Conservation (phyloP, 2,329 filamentous ascomycete species). For the Colletotrichum melonis region DNA sequence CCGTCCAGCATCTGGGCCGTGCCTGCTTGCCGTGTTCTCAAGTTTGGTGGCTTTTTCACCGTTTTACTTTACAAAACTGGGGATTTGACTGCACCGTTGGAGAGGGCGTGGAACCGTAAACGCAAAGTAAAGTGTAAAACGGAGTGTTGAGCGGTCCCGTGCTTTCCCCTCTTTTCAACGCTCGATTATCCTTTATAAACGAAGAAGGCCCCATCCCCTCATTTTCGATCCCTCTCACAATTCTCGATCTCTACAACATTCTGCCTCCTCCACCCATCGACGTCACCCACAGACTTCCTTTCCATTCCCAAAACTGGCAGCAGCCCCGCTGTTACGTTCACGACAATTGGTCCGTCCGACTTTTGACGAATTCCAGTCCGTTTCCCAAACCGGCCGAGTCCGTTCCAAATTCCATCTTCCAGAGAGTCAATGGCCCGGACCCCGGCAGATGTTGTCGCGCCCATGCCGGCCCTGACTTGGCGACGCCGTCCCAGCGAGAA, state of each 20-base stretch:
- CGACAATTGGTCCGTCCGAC: neutral
- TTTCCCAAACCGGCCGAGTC: neutral
- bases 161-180: neutral
- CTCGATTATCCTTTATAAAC: neutral
- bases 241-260: slow-evolving; percentile 10
- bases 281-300: neutral
- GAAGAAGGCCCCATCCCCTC: neutral
- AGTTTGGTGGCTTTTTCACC: too few relatives aligned
- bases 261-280: neutral
- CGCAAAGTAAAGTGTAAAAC: neutral
- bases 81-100: neutral
- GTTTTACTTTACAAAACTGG: too few relatives aligned
- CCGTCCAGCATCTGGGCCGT: neutral
- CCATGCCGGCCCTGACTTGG: neutral
- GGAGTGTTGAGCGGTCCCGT: neutral
- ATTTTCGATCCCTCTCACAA: neutral
- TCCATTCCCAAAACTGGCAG: neutral
- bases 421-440: neutral
- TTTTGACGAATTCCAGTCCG: neutral
- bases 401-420: neutral
- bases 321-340: neutral
- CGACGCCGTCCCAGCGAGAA: neutral
- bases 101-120: neutral
- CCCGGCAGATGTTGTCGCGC: neutral
- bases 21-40: too few relatives aligned